Evolutionary conservation across 2,329 filamentous ascomycete genomes (phyloP).

Genomic region (Uncinocarpus reesii): DNA sequence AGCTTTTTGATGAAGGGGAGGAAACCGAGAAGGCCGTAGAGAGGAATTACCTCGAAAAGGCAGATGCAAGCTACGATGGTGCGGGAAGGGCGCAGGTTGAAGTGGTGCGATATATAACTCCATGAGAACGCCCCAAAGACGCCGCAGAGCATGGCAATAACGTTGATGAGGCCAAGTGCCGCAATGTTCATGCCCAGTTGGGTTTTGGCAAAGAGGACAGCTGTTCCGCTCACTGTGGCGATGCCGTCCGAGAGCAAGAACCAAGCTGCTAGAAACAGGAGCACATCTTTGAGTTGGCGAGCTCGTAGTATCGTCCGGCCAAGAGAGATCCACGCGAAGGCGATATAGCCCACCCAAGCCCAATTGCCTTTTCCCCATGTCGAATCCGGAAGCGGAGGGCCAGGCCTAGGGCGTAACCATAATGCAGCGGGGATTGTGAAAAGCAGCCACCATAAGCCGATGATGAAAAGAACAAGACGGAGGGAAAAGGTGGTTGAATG

Average conservation of each 20-base stretch:
- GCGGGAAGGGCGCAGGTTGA: constrained; percentile 65
- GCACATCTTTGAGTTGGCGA: constrained; percentile 61
- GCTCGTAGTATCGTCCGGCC: constrained; percentile 70
- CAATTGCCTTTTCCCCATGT: constrained; percentile 30
- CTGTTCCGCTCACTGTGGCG: constrained; percentile 87
- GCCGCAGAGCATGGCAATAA: constrained; percentile 75
- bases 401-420: constrained; percentile 80
- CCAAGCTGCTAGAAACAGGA: constrained; percentile 83
- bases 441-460: constrained; percentile 84
- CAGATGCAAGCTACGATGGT: constrained; percentile 87
- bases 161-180: constrained; percentile 82
- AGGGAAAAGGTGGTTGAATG: constrained; percentile 75
- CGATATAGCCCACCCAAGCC: constrained; percentile 61
- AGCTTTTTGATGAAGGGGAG: constrained; percentile 64
- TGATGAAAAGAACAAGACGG: constrained; percentile 72
- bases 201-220: constrained; percentile 91
- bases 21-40: constrained; percentile 84
- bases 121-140: constrained; percentile 84
- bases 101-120: constrained; percentile 62
- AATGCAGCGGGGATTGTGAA: constrained; percentile 83
- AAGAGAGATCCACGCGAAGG: constrained; percentile 76
- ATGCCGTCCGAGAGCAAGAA: constrained; percentile 90
- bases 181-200: constrained; percentile 80
- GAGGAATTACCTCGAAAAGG: constrained; percentile 81
- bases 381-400: constrained; percentile 58